Base-by-base conservation (phyloP, 768 basidiomycete genomes). In the Naganishia randhawae region DNA sequence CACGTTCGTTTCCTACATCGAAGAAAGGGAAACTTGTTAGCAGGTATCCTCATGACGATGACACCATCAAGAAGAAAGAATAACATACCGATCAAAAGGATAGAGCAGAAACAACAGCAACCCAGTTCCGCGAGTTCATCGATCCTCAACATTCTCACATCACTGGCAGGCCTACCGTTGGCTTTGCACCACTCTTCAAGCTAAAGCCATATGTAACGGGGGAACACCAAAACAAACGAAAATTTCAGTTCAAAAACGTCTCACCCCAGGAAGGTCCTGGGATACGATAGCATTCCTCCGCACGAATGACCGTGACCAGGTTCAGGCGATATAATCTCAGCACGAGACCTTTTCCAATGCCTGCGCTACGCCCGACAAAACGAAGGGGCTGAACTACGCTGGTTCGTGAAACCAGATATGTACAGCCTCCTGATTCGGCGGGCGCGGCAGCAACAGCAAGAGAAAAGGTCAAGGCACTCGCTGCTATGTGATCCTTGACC, bases 91-190 rank as follows among this genome's bases (percentile, higher is more conserved):
- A 65, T 65, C 29, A 50, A 65, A 16, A 65, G 62, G 52, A 57
- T 68, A 29, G 69, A 70, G 66, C 71, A 73, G 65, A 72, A 73
- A 62, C 71, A 72, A 42, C 73, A 73, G 66, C 73, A 74, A 17
- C 73, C 73, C 8, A 75, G 69, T 54, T 68, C 69, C 29, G 72
- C 72, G 22, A 73, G 63, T 50, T 72, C 67, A 53, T 75, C 74
- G 64, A 75, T 75, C 33, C 74, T 62, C 41, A 71, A 55, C 68
- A 73, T 72, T 41, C 71, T 66, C 69, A 73, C 72, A 68, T 75
- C 74, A 29, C 63, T 50, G 45, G 50, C 31, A 22, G 74, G 68
- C n/a, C 72, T 70, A 22, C 64, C 71, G 52, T 66, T 37, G 16
- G 31, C 2, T 33, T 69, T 63, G 61, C 57, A 69, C 67, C 52